Percentiles rank a stretch among this genome's conserved stretches.
phyloP scores from a whole-genome alignment of 768 basidiomycete species.

The Leccinum incarnatum region DNA sequence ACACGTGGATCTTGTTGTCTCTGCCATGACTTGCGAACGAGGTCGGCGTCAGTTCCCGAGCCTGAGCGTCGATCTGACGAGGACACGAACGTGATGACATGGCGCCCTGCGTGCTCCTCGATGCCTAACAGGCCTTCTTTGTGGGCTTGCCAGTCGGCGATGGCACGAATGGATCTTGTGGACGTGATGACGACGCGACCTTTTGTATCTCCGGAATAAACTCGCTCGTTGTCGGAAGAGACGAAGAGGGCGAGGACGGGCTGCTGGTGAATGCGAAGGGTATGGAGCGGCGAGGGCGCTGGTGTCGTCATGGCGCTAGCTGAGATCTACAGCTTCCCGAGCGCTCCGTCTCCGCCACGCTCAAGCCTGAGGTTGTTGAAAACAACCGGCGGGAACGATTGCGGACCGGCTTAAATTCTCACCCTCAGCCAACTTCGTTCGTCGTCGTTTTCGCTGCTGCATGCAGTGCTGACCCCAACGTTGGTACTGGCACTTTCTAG shows the following conservation, averaged over 20 bases:
- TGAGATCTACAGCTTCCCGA: too few relatives aligned
- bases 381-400: too few relatives aligned
- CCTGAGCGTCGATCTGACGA: not conserved
- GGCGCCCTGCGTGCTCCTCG: conserved; percentile 60
- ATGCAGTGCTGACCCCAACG: too few relatives aligned
- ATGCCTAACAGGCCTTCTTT: conserved; percentile 72
- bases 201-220: conserved; percentile 84
- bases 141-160: conserved; percentile 81
- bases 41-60: not conserved
- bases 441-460: too few relatives aligned
- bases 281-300: conserved; percentile 63
- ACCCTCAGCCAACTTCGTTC: too few relatives aligned
- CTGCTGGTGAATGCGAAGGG: conserved; percentile 70
- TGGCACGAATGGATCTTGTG: conserved; percentile 69
- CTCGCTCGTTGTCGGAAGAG: conserved; percentile 69
- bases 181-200: conserved; percentile 80
- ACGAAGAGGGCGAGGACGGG: conserved; percentile 60
- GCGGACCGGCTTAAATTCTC: too few relatives aligned
- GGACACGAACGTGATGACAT: conserved; percentile 72
- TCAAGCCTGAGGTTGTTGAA: too few relatives aligned
- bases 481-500: too few relatives aligned
- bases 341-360: too few relatives aligned
- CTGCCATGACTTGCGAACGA: conserved; percentile 56
- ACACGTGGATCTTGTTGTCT: conserved; percentile 83
- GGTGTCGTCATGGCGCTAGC: conserved; percentile 1